Evolutionary conservation across 768 basidiomycete genomes (phyloP).

Genomic region (Vararia minispora): DNA sequence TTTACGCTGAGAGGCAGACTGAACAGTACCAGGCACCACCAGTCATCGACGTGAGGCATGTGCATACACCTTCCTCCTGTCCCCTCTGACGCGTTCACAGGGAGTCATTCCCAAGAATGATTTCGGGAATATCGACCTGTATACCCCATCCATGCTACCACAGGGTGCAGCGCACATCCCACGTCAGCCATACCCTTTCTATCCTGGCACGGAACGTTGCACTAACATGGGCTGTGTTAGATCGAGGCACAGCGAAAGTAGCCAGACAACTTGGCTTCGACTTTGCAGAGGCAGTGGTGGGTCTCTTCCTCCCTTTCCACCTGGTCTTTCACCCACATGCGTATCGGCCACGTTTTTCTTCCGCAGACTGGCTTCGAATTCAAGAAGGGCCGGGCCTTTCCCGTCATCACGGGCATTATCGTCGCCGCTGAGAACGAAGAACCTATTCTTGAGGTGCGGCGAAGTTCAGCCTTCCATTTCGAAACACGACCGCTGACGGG

Average conservation of each 20-base stretch:
- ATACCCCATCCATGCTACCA: constrained; percentile 92
- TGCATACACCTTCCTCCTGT: constrained; percentile 12
- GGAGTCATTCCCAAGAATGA: constrained; percentile 90
- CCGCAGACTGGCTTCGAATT: constrained; percentile 91
- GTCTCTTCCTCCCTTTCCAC: constrained; percentile 19
- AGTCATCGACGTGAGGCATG: constrained; percentile 74
- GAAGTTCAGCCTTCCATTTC: background rate
- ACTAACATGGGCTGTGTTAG: constrained; percentile 9
- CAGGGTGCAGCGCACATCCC: constrained; percentile 78
- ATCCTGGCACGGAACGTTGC: background rate
- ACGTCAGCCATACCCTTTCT: constrained; percentile 40
- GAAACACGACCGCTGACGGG: background rate
- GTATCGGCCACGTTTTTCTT: constrained; percentile 16
- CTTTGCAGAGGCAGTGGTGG: constrained; percentile 90
- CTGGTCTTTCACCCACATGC: background rate
- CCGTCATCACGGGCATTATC: constrained; percentile 79
- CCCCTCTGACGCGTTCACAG: constrained; percentile 27
- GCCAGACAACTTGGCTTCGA: constrained; percentile 81
- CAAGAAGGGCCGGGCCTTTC: constrained; percentile 81
- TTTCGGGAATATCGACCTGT: constrained; percentile 96
- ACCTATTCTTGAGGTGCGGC: constrained; percentile 59
- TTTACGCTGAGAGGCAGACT: constrained; percentile 83
- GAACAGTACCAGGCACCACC: constrained; percentile 71
- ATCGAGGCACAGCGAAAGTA: constrained; percentile 78
- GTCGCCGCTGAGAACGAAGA: constrained; percentile 73